Conservation (phyloP, 2,329 filamentous ascomycete genomes). For the Paecilomyces sp. region DNA sequence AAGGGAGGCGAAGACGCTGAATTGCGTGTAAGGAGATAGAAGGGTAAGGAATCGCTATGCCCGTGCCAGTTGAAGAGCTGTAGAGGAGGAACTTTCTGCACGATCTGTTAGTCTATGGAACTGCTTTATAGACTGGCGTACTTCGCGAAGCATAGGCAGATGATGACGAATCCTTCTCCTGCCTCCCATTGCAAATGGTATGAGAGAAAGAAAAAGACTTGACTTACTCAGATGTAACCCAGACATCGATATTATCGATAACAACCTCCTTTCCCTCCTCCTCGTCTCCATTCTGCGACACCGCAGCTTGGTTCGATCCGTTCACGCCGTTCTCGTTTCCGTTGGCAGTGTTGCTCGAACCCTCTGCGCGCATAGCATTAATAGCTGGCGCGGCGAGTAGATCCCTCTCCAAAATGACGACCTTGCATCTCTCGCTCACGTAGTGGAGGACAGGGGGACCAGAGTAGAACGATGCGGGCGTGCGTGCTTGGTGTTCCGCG, state of each 20-base stretch:
- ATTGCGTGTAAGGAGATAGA: conserved; percentile 43
- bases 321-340: conserved; percentile 6
- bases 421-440: conserved; percentile 37
- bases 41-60: conserved; percentile 42
- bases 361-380: conserved; percentile 18
- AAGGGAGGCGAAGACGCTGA: conserved; percentile 34
- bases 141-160: background rate
- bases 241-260: conserved; percentile 35
- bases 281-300: conserved; percentile 4
- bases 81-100: conserved; percentile 38
- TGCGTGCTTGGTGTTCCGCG: conserved; percentile 40
- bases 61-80: conserved; percentile 23
- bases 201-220: background rate
- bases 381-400: conserved; percentile 27
- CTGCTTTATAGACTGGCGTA: background rate
- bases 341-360: background rate
- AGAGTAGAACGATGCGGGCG: conserved; percentile 41
- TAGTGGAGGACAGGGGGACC: conserved; percentile 42
- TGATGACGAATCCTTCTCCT: background rate
- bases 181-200: background rate
- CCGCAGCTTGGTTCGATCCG: conserved; percentile 2
- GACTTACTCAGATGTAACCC: conserved; percentile 43
- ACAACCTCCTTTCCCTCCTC: conserved; percentile 25
- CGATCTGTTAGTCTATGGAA: conserved; percentile 1
- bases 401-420: conserved; percentile 36